Evolutionary conservation across 176 grass and related monocot genomes (phyloP).

Genomic region (Oryza coarctata): DNA sequence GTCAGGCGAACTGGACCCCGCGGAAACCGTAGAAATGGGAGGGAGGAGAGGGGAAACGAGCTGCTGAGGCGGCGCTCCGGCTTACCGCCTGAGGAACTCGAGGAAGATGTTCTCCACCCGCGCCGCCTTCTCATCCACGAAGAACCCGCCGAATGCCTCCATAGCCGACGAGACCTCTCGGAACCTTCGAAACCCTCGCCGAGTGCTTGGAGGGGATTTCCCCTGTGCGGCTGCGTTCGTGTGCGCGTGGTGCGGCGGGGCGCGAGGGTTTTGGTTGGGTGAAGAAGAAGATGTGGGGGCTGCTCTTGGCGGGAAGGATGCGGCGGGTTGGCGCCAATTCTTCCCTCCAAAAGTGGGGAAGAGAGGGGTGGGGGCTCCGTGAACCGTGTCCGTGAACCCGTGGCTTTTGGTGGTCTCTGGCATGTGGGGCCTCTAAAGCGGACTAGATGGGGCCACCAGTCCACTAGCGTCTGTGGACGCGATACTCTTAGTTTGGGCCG

Average conservation of each 20-base stretch:
- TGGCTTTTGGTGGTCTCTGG: neutral
- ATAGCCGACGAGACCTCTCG: slow-evolving; percentile 34
- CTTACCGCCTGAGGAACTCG: slow-evolving; percentile 90
- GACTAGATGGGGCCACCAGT: neutral
- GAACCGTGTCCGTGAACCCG: neutral
- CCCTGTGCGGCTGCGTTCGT: neutral
- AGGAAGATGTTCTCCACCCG: slow-evolving; percentile 98
- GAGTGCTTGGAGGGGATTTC: neutral
- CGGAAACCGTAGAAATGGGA: slow-evolving; percentile 13
- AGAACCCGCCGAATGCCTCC: slow-evolving; percentile 88
- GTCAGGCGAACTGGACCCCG: neutral
- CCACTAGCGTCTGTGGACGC: neutral
- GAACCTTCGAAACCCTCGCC: slow-evolving; percentile 30
- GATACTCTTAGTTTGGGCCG: neutral
- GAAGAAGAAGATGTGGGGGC: slow-evolving; percentile 6
- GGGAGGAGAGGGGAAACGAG: neutral
- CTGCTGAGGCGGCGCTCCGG: neutral
- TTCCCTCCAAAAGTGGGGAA: slow-evolving; percentile 40
- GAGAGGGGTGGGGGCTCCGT: neutral
- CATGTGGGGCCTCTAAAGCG: neutral
- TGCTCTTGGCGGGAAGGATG: slow-evolving; percentile 44
- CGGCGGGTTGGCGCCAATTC: slow-evolving; percentile 48
- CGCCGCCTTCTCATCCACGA: slow-evolving; percentile 91
- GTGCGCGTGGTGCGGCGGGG: neutral
- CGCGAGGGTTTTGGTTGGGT: slow-evolving; percentile 18